phyloP scores from a whole-genome alignment of 768 basidiomycete species.

The Russula earlei region DNA sequence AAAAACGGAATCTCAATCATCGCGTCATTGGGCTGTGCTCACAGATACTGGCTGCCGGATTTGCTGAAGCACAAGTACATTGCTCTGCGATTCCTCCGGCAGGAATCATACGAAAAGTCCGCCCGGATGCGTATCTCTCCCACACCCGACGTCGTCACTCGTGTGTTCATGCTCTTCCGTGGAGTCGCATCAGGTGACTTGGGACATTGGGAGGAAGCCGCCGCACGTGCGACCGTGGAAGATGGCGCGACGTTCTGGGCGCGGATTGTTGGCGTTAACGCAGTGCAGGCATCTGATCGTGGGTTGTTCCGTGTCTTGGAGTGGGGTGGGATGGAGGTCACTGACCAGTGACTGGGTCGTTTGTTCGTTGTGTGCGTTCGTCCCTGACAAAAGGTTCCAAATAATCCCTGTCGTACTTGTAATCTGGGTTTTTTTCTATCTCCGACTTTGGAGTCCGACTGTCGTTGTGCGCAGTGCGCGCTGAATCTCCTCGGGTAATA shows the following conservation, averaged over 20 bases:
- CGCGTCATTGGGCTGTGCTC: no score
- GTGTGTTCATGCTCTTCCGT: constrained; percentile 41
- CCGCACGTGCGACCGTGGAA: constrained; percentile 20
- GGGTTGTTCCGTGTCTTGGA: constrained; percentile 34
- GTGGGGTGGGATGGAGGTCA: constrained; percentile 30
- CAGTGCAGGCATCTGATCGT: constrained; percentile 22
- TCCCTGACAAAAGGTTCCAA: no score
- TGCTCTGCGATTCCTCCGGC: constrained; percentile 38
- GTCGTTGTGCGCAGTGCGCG: no score
- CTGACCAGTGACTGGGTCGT: no score
- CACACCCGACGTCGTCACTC: constrained; percentile 34
- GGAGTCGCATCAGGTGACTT: constrained; percentile 26
- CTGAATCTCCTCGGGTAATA: no score
- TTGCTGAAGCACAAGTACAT: constrained; percentile 33
- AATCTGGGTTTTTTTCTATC: no score
- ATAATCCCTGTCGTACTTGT: no score
- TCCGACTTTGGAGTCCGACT: no score
- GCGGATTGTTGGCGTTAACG: constrained; percentile 30
- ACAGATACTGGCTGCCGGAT: constrained; percentile 35
- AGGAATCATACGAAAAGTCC: constrained; percentile 33
- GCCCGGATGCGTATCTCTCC: constrained; percentile 33
- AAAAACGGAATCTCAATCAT: no score
- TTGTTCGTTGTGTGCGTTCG: no score
- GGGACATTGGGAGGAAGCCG: constrained; percentile 22
- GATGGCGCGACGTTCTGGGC: constrained; percentile 26